These are phyloP conservation scores for Globisporangium okanoganense DNA, from an alignment of 352 stramenopile genomes.

Conservation along the genomic window DNA sequence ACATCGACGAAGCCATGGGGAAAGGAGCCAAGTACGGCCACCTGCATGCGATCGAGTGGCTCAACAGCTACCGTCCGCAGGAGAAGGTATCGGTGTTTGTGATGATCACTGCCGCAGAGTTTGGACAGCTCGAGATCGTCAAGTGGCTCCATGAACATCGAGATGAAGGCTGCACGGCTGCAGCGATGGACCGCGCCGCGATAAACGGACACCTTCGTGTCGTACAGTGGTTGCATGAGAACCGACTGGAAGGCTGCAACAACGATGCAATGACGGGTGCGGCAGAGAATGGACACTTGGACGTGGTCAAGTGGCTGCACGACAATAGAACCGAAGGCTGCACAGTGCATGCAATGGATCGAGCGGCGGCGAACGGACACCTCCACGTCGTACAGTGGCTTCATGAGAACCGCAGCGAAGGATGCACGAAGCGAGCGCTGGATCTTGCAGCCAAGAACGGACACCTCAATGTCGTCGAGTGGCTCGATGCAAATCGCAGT, in stretches of 20 bases:
- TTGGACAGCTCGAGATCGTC: conserved; percentile 28
- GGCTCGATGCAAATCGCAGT: conserved; percentile 34
- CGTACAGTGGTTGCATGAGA: conserved; percentile 34
- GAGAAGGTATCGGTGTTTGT: conserved; percentile 35
- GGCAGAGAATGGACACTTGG: conserved; percentile 27
- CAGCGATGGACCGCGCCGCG: conserved; percentile 37
- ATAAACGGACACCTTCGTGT: conserved; percentile 34
- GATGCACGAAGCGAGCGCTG: conserved; percentile 39
- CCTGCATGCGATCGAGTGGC: conserved; percentile 26
- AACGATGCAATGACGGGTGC: conserved; percentile 37
- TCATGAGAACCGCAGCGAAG: conserved; percentile 30
- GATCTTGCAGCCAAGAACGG: conserved; percentile 46
- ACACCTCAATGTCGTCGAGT: conserved; percentile 45
- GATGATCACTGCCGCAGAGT: conserved; percentile 32
- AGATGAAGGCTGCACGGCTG: conserved; percentile 23
- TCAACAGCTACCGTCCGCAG: conserved; percentile 24
- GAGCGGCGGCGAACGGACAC: conserved; percentile 39
- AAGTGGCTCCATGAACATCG: conserved; percentile 29
- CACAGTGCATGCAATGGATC: conserved; percentile 39
- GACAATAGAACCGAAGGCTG: conserved; percentile 32
- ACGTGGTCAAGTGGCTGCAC: conserved; percentile 38
- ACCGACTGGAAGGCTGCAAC: conserved; percentile 34
- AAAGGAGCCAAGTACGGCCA: conserved; percentile 33
- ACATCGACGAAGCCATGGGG: conserved; percentile 34
- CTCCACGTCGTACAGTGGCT: conserved; percentile 47